Base-by-base conservation (phyloP, 2,329 filamentous ascomycete genomes). In the Cercospora zeae-maydis region DNA sequence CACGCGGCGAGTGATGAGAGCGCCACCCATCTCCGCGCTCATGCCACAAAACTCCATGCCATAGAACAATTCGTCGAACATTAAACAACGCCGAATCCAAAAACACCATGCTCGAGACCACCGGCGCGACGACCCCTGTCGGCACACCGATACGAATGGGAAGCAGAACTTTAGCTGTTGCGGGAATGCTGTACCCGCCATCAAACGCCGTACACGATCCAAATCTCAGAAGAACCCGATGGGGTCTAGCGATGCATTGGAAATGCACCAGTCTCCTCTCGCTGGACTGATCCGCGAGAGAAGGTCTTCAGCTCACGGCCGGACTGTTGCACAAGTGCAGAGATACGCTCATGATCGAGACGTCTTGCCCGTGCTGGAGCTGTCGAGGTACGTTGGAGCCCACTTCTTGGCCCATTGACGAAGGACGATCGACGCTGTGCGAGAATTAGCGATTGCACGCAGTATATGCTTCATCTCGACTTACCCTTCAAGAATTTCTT, bases 401-500 rank as follows among this genome's bases (percentile, higher is more conserved):
- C 70, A 75, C 63, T 76, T 76, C 72, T 96, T 97, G 62, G 92
- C 92, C 95, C 95, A 99, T 74, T 90, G 87, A 71, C 93, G 91
- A 36, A 93, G 90, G 65, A 96, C 83, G 72, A 98, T 92, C 27
- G 93, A 97, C 71, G 92, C 93, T 96, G 63, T 11, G 62, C 49
- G 47, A 57, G 64, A 42, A 68, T 71, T 67, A 76, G 68, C 69
- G 63, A 45, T 73, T 64, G 53, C 59, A 51, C 59, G 42, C 47
- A 7, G 30, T 10, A 52, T 19, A 30, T 14, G 59, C 63, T 57
- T 30, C n/a, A 51, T 34, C 21, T 64, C 57, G 27, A 64, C 84
- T 80, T 87, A 96, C 93, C 93, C 82, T 99, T 99, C 72, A 98
- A 81, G 80, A 98, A 99, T 80, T 96, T 97, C 84, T 98, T 99